Percentiles rank a stretch among this genome's conserved stretches.
Evolutionary conservation across 495 filamentous ascomycete genomes (phyloP).

Genomic region (Cudoniella acicularis): DNA sequence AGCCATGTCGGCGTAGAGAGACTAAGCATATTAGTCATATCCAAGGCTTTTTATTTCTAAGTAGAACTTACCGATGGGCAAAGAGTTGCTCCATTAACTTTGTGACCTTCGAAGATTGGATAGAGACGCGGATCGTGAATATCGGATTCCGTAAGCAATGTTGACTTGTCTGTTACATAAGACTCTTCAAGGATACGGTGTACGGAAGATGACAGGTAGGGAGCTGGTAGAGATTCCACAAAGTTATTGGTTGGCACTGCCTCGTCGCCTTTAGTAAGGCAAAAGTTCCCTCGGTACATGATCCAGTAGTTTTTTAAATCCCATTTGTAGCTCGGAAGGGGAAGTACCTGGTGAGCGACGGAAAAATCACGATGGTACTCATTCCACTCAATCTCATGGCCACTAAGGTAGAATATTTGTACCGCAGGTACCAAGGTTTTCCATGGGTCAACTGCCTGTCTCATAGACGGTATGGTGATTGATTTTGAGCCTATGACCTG

Average conservation of each 20-base stretch:
- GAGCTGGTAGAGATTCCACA: too few relatives aligned
- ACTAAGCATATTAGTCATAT: too few relatives aligned
- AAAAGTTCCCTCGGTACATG: slow-evolving; percentile 64
- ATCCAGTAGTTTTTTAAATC: slow-evolving; percentile 82
- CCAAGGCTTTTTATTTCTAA: too few relatives aligned
- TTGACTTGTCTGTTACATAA: too few relatives aligned
- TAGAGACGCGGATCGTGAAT: too few relatives aligned
- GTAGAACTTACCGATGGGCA: too few relatives aligned
- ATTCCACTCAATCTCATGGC: slow-evolving; percentile 68
- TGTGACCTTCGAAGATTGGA: too few relatives aligned
- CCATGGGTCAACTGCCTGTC: slow-evolving; percentile 53
- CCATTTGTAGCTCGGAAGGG: slow-evolving; percentile 72
- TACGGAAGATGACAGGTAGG: too few relatives aligned
- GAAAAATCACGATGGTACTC: slow-evolving; percentile 72
- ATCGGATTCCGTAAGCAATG: too few relatives aligned
- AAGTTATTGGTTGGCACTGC: too few relatives aligned
- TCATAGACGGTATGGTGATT: slow-evolving; percentile 51
- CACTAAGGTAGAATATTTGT: slow-evolving; percentile 55
- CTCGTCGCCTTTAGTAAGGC: slow-evolving; percentile 65
- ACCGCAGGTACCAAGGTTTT: slow-evolving; percentile 57
- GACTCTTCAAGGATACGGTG: too few relatives aligned
- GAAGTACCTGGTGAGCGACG: slow-evolving; percentile 53
- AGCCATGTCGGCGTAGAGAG: slow-evolving; percentile 74
- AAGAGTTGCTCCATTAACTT: too few relatives aligned
- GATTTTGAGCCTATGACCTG: slow-evolving; percentile 53